Evolutionary conservation across 1,284 basidiomycete genomes (phyloP), one percentile per base, ranked within the genome.

Genomic region (Microbotryomycetes sp.): DNA sequence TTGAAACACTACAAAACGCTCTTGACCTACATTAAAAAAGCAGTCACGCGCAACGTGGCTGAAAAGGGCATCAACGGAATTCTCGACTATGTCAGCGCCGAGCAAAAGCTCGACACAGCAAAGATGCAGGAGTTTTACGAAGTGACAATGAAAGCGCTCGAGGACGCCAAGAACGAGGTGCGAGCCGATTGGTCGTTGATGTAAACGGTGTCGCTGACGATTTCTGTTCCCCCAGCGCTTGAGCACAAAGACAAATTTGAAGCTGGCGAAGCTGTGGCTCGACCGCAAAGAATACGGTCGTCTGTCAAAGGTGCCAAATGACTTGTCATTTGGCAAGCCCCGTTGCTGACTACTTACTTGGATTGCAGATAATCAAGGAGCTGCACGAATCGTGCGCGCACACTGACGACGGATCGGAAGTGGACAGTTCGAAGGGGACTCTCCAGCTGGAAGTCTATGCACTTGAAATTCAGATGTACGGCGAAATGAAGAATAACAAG

Each of bases 31-130:
- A 97, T 92, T 13, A 93, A 91, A 75, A 89, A 88, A 9, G 88
- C 89, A 2, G 89, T 92, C 16, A 92, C 89, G 3, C 83, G 89
- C 47, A 92, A 92, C 59, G 70, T 71, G 1, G 70, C 74, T 6
- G 96, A 99, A 77, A 98, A 98, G 80, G 88, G 90, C 6, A 98
- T 99, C 80, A 98, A 97, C 75, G 90, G 90, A 62, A 97, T 99
- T 65, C 80, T 99, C 66, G 96, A 99, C 76, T 98, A 98, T 72
- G 96, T 98, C 47, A 92, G 92, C 15, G 79, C 79, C 29, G 91
- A 91, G 65, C 78, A 79, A 30, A 90, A 77, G 56, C 85, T 96
- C 4, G 87, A 93, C 62, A 86, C 96, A 4, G 86, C 88, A 62
- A 83, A 91, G 1, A 81, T 99, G 64, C 91, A 97, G 75, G 85